A percentile compares a stretch with the other conserved stretches of the same genome.
These are phyloP conservation scores for Kwoniella heveanensis DNA, from an alignment of 768 basidiomycete species.

Conservation along the genomic window DNA sequence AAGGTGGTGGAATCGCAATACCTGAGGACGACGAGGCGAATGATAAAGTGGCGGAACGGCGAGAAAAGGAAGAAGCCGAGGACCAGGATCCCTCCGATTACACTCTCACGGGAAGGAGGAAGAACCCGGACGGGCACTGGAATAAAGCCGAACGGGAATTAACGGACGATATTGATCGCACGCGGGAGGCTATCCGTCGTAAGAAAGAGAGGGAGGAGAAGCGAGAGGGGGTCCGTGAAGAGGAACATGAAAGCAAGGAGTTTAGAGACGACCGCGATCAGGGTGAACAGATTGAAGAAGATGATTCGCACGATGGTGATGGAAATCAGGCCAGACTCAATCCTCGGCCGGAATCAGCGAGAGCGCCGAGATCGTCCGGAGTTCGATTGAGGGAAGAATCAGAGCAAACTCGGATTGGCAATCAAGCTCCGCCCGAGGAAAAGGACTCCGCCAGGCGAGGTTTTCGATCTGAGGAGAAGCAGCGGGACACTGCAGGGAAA, in stretches of 20 bases:
- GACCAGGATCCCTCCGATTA: neutral
- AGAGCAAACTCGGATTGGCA: constrained; percentile 7
- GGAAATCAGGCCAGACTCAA: neutral
- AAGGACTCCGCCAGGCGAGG: too few relatives aligned
- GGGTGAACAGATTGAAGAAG: neutral
- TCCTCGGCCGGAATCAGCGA: neutral
- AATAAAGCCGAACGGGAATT: constrained; percentile 3
- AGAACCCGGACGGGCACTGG: neutral
- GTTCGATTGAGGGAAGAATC: constrained; percentile 9
- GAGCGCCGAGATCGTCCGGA: neutral
- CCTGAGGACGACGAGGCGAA: too few relatives aligned
- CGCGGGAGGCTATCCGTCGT: neutral
- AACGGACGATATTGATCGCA: neutral
- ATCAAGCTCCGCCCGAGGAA: neutral
- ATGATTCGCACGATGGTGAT: neutral
- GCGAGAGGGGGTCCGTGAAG: constrained; percentile 10
- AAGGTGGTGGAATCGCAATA: too few relatives aligned
- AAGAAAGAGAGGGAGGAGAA: constrained; percentile 7
- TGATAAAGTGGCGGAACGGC: neutral
- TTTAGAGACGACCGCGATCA: neutral
- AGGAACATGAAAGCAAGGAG: neutral
- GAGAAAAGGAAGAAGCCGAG: neutral
- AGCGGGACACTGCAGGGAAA: too few relatives aligned
- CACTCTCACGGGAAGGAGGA: constrained; percentile 7
- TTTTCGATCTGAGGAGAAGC: too few relatives aligned